Base-by-base conservation (phyloP, 352 stramenopile genomes). In the Globisporangium polare region DNA sequence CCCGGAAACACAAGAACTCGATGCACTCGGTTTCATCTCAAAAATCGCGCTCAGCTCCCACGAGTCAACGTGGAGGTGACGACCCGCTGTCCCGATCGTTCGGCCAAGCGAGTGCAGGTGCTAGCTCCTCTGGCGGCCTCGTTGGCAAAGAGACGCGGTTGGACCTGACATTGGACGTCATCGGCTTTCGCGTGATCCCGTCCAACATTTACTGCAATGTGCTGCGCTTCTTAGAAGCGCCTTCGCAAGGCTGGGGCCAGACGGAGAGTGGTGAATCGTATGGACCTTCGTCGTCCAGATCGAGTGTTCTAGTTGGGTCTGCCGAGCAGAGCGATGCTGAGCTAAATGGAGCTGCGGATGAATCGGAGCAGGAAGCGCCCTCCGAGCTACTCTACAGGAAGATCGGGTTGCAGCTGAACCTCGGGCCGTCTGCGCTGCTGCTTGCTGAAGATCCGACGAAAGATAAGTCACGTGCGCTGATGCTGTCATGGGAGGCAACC, bases 141-240 rank as follows among this genome's bases (percentile, higher is more conserved):
- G 39, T 58, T n/a, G 65, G 65, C 41, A 68, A 52, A 20, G 77
- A 84, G 62, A 69, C 53, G 62, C 75, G 72, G 42, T 90, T 89
- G 49, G 78, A 94, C 49, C 39, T 94, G 22, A 75, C 79, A 20
- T 56, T 93, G 46, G 84, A 93, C 66, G 58, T 94, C 27, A 72
- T 85, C 20, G 82, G 82, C 15, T 92, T 94, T 37, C 86, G 83
- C 39, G 72, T 94, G 6, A 92, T 91, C 24, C 81, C 85, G 37
- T 92, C 82, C 3, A 94, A 91, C 60, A 92, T 94, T 33, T 79
- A 90, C 56, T 89, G 89, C 55, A 79, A 94, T 56, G 67, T 92
- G 15, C 54, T 91, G 53, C 71, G 76, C 17, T 94, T 94, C 63
- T 65, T 94, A 31, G 80, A 83, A n/a, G 62, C 60, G 20, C 29